These are phyloP conservation scores for Obelidium mucronatum DNA, from an alignment of 192 early-diverging fungal genomes.

Conservation along the genomic window DNA sequence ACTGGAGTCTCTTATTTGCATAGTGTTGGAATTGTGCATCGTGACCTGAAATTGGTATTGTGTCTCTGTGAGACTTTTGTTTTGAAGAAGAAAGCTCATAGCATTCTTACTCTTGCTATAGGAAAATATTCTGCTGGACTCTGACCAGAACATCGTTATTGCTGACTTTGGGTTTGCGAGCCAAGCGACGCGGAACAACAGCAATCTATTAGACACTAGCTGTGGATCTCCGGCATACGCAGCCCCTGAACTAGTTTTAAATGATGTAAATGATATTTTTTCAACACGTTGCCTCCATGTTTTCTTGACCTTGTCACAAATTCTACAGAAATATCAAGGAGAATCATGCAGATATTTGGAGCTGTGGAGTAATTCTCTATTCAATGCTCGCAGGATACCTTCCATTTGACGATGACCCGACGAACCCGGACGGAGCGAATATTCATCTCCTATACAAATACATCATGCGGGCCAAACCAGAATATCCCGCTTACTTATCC, in stretches of 20 bases:
- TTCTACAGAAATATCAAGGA: constrained; percentile 84
- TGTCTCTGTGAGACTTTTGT: not conserved
- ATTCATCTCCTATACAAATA: constrained; percentile 69
- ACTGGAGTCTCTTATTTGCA: constrained; percentile 95
- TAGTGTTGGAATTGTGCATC: constrained; percentile 91
- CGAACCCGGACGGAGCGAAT: constrained; percentile 66
- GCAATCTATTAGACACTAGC: constrained; percentile 84
- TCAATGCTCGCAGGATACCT: constrained; percentile 72
- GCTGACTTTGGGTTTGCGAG: constrained; percentile 99
- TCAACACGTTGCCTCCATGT: not conserved
- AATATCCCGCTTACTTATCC: constrained; percentile 59
- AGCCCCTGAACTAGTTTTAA: constrained; percentile 98
- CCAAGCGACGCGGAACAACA: constrained; percentile 71
- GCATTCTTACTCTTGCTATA: constrained; percentile 38
- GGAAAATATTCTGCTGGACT: constrained; percentile 95
- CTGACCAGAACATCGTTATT: constrained; percentile 91
- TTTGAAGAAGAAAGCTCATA: too few species aligned
- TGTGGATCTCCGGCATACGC: constrained; percentile 99
- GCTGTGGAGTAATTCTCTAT: constrained; percentile 94
- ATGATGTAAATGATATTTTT: constrained; percentile 67
- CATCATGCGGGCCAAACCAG: constrained; percentile 62
- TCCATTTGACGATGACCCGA: constrained; percentile 68
- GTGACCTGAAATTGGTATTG: constrained; percentile 85
- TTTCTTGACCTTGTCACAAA: not conserved
- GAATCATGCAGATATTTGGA: constrained; percentile 98